Percentiles rank a stretch among this genome's conserved stretches.
Conservation (phyloP, 352 stramenopile species). For the Phytopythium montanum region DNA sequence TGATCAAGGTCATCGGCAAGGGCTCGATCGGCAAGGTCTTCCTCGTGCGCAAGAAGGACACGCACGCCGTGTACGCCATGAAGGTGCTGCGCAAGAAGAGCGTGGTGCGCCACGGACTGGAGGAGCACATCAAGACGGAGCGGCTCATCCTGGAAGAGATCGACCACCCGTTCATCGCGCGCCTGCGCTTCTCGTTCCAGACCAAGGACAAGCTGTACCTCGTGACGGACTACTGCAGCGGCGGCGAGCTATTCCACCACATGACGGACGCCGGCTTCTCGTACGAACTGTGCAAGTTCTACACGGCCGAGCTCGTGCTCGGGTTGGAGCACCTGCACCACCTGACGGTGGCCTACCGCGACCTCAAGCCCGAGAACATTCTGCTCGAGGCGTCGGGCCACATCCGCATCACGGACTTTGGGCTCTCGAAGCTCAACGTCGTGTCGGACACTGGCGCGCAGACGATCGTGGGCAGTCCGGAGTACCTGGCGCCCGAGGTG, state of each 20-base stretch:
- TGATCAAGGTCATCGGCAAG: conserved; percentile 83
- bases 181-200: conserved; percentile 98
- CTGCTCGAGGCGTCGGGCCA: conserved; percentile 88
- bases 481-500: conserved; percentile 90
- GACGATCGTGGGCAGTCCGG: conserved; percentile 75
- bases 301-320: conserved; percentile 94
- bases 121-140: conserved; percentile 97
- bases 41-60: conserved; percentile 85
- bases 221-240: conserved; percentile 88
- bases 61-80: conserved; percentile 94
- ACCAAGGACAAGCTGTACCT: conserved; percentile 88
- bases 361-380: conserved; percentile 97
- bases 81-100: conserved; percentile 98
- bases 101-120: conserved; percentile 90
- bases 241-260: conserved; percentile 98
- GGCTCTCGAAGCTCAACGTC: conserved; percentile 73
- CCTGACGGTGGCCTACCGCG: conserved; percentile 95
- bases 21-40: conserved; percentile 90
- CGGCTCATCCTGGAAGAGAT: conserved; percentile 96
- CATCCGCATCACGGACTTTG: conserved; percentile 97
- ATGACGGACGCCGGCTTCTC: conserved; percentile 89
- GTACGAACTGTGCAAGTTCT: conserved; percentile 87
- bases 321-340: conserved; percentile 95
- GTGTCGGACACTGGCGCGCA: conserved; percentile 65
- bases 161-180: conserved; percentile 98